Percentiles rank a stretch among this genome's conserved stretches.
Conservation (phyloP, 768 basidiomycete genomes). For the Termitomyces sp. region DNA sequence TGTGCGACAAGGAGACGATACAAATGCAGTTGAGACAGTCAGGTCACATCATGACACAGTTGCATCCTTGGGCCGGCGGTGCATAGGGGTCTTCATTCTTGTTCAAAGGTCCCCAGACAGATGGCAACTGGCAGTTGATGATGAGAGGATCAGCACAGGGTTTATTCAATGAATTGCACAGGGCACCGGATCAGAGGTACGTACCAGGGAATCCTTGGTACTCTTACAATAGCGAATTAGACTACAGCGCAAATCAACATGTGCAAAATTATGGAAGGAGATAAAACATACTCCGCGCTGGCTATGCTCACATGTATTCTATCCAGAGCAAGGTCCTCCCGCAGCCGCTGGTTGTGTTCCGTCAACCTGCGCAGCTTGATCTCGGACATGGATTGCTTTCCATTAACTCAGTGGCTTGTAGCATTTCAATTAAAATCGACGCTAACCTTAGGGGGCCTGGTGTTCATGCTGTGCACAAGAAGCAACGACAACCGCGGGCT, state of each 20-base stretch:
- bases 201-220: conserved; percentile 84
- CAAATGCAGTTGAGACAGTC: neutral
- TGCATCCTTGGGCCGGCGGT: conserved; percentile 71
- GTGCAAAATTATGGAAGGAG: neutral
- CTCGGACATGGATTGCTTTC: conserved; percentile 91
- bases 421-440: conserved; percentile 7
- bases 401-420: conserved; percentile 5
- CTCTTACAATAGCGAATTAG: conserved; percentile 92
- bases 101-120: conserved; percentile 89
- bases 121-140: conserved; percentile 59
- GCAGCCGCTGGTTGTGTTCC: conserved; percentile 89
- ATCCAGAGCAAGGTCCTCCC: conserved; percentile 88
- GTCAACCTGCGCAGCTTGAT: conserved; percentile 90
- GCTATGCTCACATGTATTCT: conserved; percentile 91
- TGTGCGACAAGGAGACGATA: neutral
- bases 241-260: conserved; percentile 34
- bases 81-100: conserved; percentile 93
- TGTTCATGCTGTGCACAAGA: conserved; percentile 48
- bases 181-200: conserved; percentile 23
- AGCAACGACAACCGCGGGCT: conserved; percentile 15
- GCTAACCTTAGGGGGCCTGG: conserved; percentile 66
- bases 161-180: conserved; percentile 1
- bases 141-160: conserved; percentile 7
- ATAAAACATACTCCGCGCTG: conserved; percentile 62
- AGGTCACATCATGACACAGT: conserved; percentile 65